Conservation (phyloP, 2,329 filamentous ascomycete genomes). For the Alternaria ventricosa region DNA sequence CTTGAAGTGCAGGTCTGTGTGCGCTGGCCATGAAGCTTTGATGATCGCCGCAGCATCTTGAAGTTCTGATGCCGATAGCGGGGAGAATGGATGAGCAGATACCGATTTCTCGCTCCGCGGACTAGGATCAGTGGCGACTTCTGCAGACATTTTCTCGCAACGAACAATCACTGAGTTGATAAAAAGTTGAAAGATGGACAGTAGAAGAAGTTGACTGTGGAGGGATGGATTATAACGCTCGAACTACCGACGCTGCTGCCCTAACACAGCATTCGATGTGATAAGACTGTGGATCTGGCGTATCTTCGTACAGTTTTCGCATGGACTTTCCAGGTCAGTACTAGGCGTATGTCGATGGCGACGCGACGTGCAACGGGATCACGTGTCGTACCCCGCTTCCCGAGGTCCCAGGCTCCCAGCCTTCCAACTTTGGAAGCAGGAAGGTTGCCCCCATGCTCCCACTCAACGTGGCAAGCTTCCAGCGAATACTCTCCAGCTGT, state of each 20-base stretch:
- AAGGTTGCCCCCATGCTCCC: background rate
- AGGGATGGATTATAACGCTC: background rate
- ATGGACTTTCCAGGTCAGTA: constrained; percentile 31
- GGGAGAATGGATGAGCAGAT: constrained; percentile 64
- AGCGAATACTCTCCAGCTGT: background rate
- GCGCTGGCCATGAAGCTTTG: constrained; percentile 61
- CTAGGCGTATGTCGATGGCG: constrained; percentile 15
- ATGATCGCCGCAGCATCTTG: constrained; percentile 58
- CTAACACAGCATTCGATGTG: constrained; percentile 11
- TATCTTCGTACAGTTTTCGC: constrained; percentile 24
- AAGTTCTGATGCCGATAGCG: constrained; percentile 65
- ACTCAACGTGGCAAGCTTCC: background rate
- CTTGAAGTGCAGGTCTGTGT: constrained; percentile 68
- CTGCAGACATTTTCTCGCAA: constrained; percentile 35
- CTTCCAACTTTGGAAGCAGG: too few relatives aligned
- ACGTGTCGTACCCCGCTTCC: constrained; percentile 21
- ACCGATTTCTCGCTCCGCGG: constrained; percentile 29
- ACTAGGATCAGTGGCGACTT: constrained; percentile 32
- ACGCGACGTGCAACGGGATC: constrained; percentile 4
- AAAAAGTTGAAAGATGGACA: background rate
- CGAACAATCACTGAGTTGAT: background rate
- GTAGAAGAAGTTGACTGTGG: background rate
- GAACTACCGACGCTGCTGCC: constrained; percentile 1
- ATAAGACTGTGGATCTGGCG: constrained; percentile 30
- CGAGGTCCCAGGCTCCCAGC: background rate